These are phyloP conservation scores for Babesia ovis DNA, from an alignment of 169 alveolate genomes.

Conservation along the genomic window DNA sequence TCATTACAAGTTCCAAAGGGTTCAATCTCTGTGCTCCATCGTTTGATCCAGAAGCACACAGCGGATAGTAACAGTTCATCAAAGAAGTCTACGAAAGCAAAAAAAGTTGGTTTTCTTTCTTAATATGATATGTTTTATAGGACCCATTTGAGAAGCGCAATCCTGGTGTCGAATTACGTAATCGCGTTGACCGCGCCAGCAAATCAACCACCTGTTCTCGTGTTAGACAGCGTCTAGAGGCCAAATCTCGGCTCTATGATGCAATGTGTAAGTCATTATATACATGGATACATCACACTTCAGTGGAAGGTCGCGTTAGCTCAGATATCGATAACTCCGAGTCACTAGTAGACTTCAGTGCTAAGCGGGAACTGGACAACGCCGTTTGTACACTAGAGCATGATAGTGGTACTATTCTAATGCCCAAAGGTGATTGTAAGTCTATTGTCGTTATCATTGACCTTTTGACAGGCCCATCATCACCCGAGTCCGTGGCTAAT, in stretches of 20 bases:
- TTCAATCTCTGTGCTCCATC: slow-evolving; percentile 35
- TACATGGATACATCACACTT: not conserved
- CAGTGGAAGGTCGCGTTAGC: slow-evolving; percentile 37
- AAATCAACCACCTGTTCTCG: slow-evolving; percentile 11
- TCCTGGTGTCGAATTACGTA: slow-evolving; percentile 70
- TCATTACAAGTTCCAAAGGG: slow-evolving; percentile 55
- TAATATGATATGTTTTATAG: not conserved
- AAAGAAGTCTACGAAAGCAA: no score
- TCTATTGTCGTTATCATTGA: not conserved
- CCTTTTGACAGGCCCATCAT: not conserved
- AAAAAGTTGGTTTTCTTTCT: not conserved
- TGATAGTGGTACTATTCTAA: not conserved
- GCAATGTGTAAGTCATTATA: slow-evolving; percentile 34
- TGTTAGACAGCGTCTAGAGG: slow-evolving; percentile 43
- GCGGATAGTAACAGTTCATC: not conserved
- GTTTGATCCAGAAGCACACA: slow-evolving; percentile 44
- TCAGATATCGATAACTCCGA: slow-evolving; percentile 33
- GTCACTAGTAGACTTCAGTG: slow-evolving; percentile 48
- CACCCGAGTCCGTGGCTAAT: slow-evolving; percentile 1
- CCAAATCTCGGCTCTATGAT: slow-evolving; percentile 50
- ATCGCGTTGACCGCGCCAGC: slow-evolving; percentile 51
- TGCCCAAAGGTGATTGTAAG: no score
- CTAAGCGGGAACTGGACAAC: slow-evolving; percentile 38
- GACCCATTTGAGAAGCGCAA: slow-evolving; percentile 49
- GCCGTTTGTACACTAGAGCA: slow-evolving; percentile 25